Evolutionary conservation across 148 eudicot species (phyloP).

Genomic region (Salicornia ramosissima): DNA sequence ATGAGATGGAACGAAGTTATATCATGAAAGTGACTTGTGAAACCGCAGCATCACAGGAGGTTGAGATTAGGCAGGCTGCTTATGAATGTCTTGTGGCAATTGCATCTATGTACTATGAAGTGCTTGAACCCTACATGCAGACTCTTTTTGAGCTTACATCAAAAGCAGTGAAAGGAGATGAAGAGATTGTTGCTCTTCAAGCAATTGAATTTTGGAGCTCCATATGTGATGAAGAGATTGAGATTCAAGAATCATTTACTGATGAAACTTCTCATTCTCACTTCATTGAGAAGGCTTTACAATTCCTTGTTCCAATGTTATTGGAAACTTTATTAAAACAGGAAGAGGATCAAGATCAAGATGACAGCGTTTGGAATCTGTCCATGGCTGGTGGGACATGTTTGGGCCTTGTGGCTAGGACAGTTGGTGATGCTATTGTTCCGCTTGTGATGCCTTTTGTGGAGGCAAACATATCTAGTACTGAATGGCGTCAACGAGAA

Average conservation of each 20-base stretch:
- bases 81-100: slow-evolving; percentile 75
- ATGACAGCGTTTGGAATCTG: slow-evolving; percentile 64
- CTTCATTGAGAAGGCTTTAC: slow-evolving; percentile 66
- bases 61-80: slow-evolving; percentile 65
- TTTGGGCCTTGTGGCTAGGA: slow-evolving; percentile 62
- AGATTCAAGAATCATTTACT: slow-evolving; percentile 44
- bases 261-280: slow-evolving; percentile 41
- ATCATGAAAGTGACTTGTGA: slow-evolving; percentile 79
- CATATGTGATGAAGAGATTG: slow-evolving; percentile 79
- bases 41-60: slow-evolving; percentile 50
- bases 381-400: slow-evolving; percentile 86
- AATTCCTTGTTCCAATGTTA: slow-evolving; percentile 53
- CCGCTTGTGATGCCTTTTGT: slow-evolving; percentile 71
- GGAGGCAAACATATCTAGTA: slow-evolving; percentile 44
- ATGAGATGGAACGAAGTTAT: slow-evolving; percentile 64
- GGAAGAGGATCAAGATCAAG: slow-evolving; percentile 77
- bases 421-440: slow-evolving; percentile 67
- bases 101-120: slow-evolving; percentile 67
- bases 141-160: slow-evolving; percentile 56
- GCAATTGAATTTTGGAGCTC: slow-evolving; percentile 87
- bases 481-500: slow-evolving; percentile 65
- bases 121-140: slow-evolving; percentile 68
- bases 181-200: slow-evolving; percentile 74
- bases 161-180: slow-evolving; percentile 63
- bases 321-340: slow-evolving; percentile 70